These are phyloP conservation scores for Blastomyces gilchristii DNA, from an alignment of 2,329 filamentous ascomycete genomes.

Conservation along the genomic window DNA sequence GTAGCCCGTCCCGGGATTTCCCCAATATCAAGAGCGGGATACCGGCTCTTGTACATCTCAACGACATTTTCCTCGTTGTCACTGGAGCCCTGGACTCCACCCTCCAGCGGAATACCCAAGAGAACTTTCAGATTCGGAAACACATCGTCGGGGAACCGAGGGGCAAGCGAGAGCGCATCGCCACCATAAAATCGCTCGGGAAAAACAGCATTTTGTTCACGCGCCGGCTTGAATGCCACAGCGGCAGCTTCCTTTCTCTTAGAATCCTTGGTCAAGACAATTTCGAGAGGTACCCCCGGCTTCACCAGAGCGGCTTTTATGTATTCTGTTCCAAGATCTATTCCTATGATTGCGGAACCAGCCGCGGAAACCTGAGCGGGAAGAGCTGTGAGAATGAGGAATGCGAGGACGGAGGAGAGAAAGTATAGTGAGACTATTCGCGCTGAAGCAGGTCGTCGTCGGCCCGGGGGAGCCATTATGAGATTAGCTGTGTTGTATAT, in stretches of 20 bases:
- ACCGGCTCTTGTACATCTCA: slow-evolving; percentile 60
- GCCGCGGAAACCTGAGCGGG: slow-evolving; percentile 49
- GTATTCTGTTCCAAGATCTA: slow-evolving; percentile 93
- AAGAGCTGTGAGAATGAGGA: slow-evolving; percentile 45
- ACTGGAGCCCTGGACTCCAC: slow-evolving; percentile 32
- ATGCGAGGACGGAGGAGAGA: slow-evolving; percentile 38
- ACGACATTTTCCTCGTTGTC: slow-evolving; percentile 41
- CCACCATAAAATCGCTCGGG: slow-evolving; percentile 88
- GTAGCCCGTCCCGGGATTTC: slow-evolving; percentile 49
- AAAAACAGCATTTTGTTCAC: slow-evolving; percentile 54
- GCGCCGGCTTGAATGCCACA: slow-evolving; percentile 84
- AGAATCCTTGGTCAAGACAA: slow-evolving; percentile 95
- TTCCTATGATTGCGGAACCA: slow-evolving; percentile 70
- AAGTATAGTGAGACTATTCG: slow-evolving; percentile 16
- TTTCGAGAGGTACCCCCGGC: slow-evolving; percentile 92
- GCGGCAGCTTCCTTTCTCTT: slow-evolving; percentile 89
- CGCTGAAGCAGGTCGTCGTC: slow-evolving; percentile 28
- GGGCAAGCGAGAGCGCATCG: slow-evolving; percentile 77
- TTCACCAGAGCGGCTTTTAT: slow-evolving; percentile 95
- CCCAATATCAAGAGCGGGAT: slow-evolving; percentile 67
- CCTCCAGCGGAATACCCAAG: slow-evolving; percentile 58
- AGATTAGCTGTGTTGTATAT: not conserved
- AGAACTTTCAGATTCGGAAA: slow-evolving; percentile 90
- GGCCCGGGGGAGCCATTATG: slow-evolving; percentile 39
- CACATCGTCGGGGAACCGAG: slow-evolving; percentile 83